A percentile compares a stretch with the other conserved stretches of the same genome.
phyloP scores from a whole-genome alignment of 495 filamentous ascomycete species.

The Bathelium albidoporum region DNA sequence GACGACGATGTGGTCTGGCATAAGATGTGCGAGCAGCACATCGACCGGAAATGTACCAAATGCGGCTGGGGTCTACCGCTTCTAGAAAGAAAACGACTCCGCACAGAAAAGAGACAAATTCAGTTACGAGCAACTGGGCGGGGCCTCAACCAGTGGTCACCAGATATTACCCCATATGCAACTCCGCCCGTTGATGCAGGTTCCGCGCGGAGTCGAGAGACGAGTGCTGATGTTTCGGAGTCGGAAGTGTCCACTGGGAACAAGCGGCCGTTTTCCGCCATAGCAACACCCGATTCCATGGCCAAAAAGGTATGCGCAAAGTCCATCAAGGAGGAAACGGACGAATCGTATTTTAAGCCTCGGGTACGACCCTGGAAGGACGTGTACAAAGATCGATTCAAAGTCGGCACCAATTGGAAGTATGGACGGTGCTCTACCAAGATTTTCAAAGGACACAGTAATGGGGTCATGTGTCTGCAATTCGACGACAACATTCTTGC shows the following conservation, averaged over 20 bases:
- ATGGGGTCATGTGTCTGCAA: conserved; percentile 93
- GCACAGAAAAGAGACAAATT: conserved; percentile 79
- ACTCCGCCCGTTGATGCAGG: neutral
- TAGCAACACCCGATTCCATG: neutral
- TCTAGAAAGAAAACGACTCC: conserved; percentile 75
- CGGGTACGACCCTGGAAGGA: conserved; percentile 77
- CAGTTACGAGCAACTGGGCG: conserved; percentile 54
- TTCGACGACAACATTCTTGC: conserved; percentile 89
- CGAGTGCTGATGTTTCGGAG: neutral
- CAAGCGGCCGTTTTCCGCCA: conserved; percentile 9
- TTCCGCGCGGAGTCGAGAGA: conserved; percentile 4
- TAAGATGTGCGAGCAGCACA: conserved; percentile 98
- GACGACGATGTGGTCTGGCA: conserved; percentile 99
- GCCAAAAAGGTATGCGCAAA: conserved; percentile 21
- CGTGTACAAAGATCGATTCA: conserved; percentile 78
- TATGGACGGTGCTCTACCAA: conserved; percentile 76
- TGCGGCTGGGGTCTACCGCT: conserved; percentile 93
- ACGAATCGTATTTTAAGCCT: conserved; percentile 39
- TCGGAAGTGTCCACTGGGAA: neutral
- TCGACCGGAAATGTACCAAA: conserved; percentile 90
- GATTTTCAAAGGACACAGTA: conserved; percentile 77
- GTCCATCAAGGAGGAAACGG: conserved; percentile 17
- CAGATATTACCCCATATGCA: conserved; percentile 36
- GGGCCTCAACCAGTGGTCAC: conserved; percentile 45
- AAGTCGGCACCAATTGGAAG: conserved; percentile 93